Conservation (phyloP, 2,329 filamentous ascomycete species). For the Cladophialophora immunda region DNA sequence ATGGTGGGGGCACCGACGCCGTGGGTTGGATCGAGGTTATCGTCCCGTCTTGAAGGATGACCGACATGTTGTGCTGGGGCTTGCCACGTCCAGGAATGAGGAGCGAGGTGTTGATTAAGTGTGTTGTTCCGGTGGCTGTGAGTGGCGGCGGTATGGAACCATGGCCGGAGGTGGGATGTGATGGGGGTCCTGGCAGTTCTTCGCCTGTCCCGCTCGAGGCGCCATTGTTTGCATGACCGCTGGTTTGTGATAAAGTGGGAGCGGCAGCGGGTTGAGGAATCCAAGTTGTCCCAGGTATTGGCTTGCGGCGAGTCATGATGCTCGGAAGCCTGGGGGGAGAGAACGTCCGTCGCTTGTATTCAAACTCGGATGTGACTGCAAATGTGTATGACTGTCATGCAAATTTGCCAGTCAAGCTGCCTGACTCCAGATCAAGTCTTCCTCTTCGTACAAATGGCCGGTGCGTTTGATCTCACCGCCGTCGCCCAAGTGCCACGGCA, state of each 20-base stretch:
- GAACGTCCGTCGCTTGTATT: background rate
- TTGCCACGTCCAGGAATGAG: conserved; percentile 60
- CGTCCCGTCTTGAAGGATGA: conserved; percentile 51
- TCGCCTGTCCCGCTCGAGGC: background rate
- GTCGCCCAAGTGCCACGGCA: conserved; percentile 2
- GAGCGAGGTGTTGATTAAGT: conserved; percentile 45
- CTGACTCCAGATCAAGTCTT: background rate
- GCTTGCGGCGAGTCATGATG: conserved; percentile 32
- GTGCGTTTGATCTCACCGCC: background rate
- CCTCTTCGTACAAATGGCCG: background rate
- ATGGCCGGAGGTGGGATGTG: background rate
- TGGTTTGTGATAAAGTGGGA: background rate
- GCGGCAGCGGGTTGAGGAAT: background rate
- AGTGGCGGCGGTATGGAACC: conserved; percentile 9
- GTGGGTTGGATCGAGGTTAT: conserved; percentile 47
- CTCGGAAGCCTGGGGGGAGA: background rate
- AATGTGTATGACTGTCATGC: background rate
- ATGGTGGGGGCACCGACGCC: conserved; percentile 20
- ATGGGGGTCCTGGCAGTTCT: background rate
- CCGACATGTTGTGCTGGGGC: conserved; percentile 50
- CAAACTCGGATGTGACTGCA: background rate
- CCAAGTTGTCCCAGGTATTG: background rate
- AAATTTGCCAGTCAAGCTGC: background rate
- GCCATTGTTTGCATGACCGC: background rate
- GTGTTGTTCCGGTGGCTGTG: conserved; percentile 9